Base-by-base conservation (phyloP, 768 basidiomycete species). In the Austroboletus eburneus region DNA sequence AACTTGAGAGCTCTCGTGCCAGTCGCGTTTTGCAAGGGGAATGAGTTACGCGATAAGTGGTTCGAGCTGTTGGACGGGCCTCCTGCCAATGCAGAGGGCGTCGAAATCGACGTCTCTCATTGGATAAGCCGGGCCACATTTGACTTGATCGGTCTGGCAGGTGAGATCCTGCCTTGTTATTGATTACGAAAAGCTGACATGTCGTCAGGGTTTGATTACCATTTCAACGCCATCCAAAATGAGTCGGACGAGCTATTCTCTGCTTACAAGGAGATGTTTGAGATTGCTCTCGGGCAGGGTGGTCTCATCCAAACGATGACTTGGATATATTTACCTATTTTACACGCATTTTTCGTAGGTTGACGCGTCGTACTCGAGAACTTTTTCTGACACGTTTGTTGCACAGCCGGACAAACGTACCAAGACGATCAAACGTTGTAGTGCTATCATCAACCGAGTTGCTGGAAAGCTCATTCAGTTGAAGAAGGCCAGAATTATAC, bases 71-170 rank as follows among this genome's bases (percentile, higher is more conserved):
- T 79, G 39, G 51, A 56, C 46, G 46, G 39, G 52, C 69, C 50
- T 34, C 35, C 45, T 24, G 22, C 43, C 21, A 16, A 23, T 10
- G 42, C 45, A 2, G 32, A 52, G 48, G 65, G 57, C 7, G 57
- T 61, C 49, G 74, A 57, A 57, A 59, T 96, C 21, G 89, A 96
- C 57, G 79, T 93, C 7, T 83, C 79, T 58, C 80, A 78, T 54
- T 94, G 87, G 85, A 66, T 93, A 27, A 86, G 83, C 52, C 76
- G 90, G 35, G 83, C 84, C 9, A 91, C 91, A 1, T 87, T 96
- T 57, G 93, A 95, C 63, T 83, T 94, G 36, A 91, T 96, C 55
- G 93, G 91, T 2, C 63, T 89, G n/a, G 88, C 91, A 34, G 88
- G 87, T 88, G 45, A 38, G 71, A n/a, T 8, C 20, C 46, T 38